Conservation (phyloP, 345 rosid genomes). For the Hibiscus syriacus region DNA sequence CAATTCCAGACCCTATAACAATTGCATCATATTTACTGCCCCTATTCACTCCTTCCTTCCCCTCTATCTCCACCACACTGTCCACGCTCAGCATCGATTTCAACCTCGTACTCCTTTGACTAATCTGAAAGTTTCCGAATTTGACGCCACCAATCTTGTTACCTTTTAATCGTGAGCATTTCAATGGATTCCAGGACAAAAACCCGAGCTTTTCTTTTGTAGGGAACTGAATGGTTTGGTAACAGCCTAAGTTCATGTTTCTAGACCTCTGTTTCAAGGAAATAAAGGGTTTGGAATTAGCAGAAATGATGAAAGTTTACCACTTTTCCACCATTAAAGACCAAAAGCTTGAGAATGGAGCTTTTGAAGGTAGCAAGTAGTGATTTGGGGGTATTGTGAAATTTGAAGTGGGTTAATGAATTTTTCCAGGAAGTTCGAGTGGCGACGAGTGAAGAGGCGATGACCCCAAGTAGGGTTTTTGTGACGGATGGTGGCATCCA, state of each 20-base stretch:
- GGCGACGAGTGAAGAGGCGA: not conserved
- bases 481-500: not conserved
- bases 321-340: slow-evolving; percentile 2
- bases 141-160: slow-evolving; percentile 6
- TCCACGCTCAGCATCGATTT: slow-evolving; percentile 33
- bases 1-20: slow-evolving; percentile 88
- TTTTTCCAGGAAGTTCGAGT: not conserved
- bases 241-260: slow-evolving; percentile 5
- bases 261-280: not conserved
- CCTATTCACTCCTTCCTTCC: slow-evolving; percentile 16
- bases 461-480: not conserved
- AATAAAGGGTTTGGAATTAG: not conserved
- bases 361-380: slow-evolving; percentile 4
- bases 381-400: not conserved
- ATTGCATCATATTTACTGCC: slow-evolving; percentile 61
- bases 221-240: not conserved
- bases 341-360: not conserved
- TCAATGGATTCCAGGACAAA: not conserved
- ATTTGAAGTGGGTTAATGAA: not conserved
- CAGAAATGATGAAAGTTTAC: not conserved
- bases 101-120: slow-evolving; percentile 20
- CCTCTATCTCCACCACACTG: slow-evolving; percentile 21
- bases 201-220: not conserved
- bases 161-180: slow-evolving; percentile 5
- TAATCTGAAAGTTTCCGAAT: not conserved